Base-by-base conservation (phyloP, 148 eudicot species). In the Rhododendron williamsianum region DNA sequence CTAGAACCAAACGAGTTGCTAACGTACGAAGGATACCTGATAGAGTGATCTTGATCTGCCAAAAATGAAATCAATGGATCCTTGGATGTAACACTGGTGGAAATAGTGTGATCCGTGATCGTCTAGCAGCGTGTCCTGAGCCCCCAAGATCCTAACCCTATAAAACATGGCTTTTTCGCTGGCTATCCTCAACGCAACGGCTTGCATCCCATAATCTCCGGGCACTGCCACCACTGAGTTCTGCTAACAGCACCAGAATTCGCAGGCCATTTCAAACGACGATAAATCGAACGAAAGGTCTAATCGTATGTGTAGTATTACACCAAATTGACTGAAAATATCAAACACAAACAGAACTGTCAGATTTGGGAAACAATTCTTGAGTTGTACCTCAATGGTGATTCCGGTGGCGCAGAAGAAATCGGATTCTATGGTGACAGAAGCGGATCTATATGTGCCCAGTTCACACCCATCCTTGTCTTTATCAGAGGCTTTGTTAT, bases 81-180 rank as follows among this genome's bases (percentile, higher is more conserved):
- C 99, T 86, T 93, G 94, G 54, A 97, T 95, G 85, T 86, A 89
- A 87, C 93, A 95, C 43, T 91, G 88, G 87, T 87, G 90, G n/a
- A 92, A 94, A 58, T 89, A 95, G 86, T 97, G 99, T 38, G 95
- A 88, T 30, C 99, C 98, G 11, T 45, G 16, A 25, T 94, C 96
- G 85, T 97, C 98, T 21, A 95, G 87, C 8, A 97, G 91, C 23
- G 98, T 97, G 83, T 97, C 99, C 81, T 97, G 99, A 7, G 93
- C 78, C 36, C 99, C 99, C 84, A 97, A 81, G 13, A 95, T 86
- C 52, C 90, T 84, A 2, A 92, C 98, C 85, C 83, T 89, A 85
- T 94, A 90, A 52, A 97, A 89, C 88, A 93, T 76, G 8, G 98
- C 92, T 77, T 89, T 93, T 49, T 92, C 93, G 6, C 95, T 94